Base-by-base conservation (phyloP, 2,329 filamentous ascomycete genomes). In the Cytospora chrysosperma region DNA sequence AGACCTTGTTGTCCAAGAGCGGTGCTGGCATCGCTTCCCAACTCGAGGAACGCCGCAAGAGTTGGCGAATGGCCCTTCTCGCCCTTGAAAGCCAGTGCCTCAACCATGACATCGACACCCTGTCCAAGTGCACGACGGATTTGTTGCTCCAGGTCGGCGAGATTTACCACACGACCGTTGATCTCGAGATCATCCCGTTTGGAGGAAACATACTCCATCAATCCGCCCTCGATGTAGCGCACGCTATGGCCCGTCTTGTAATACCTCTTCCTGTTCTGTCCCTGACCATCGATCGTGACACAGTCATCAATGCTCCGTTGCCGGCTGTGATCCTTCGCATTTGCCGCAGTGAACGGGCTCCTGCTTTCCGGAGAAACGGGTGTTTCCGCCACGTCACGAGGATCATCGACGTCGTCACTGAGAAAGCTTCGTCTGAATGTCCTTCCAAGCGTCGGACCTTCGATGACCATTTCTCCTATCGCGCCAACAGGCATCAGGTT, bases 401-500 rank as follows among this genome's bases (percentile, higher is more conserved):
- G 32, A 1, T 64, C 61, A 10, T 66, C 61, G 9, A 37, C 53
- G 8, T 53, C 37, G 2, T 28, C 30, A 34, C n/a, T 40, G 13
- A 66, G 49, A 15, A 55, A 64, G 26, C 61, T 64, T 15, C 57
- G 30, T 2, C 64, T 61, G 37, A 66, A 66, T 6, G 65, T 64
- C 27, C 78, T 76, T 2, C 77, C 77, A 8, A 81, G 69, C 0
- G 77, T 83, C 0, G 83, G 82, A 0, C 85, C 85, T 68, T 88
- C 85, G 37, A 89, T 81, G 4, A 87, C 59, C 34, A 75, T 62
- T 59, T 74, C 73, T 13, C 73, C 73, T 13, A 73, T 67, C 0
- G 81, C 78, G 1, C 85, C 85, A 15, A 84, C 72, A 0, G 83
- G 83, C 74, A 83, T 78, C 43, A 83, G 75, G 37, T 77, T 79